Evolutionary conservation across 352 stramenopile genomes (phyloP).

Genomic region (Phytophthora pseudosyringae): DNA sequence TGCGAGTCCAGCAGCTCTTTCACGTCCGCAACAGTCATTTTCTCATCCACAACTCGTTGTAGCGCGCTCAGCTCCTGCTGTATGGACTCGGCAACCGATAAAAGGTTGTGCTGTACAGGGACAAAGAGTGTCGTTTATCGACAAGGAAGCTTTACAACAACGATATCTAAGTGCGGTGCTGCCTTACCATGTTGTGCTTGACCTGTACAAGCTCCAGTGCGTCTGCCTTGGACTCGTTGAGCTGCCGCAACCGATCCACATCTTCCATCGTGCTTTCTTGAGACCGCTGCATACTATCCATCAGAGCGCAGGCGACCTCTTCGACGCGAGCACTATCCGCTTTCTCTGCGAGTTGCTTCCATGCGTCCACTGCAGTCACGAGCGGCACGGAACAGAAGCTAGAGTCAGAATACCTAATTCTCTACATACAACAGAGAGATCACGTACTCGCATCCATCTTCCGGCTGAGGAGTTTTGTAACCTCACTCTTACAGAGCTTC

Average conservation of each 20-base stretch:
- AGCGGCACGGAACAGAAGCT: not conserved
- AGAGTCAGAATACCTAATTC: not conserved
- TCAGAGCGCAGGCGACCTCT: slow-evolving; percentile 33
- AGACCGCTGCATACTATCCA: slow-evolving; percentile 33
- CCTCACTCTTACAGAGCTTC: slow-evolving; percentile 39
- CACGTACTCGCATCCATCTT: slow-evolving; percentile 53
- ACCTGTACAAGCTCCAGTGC: slow-evolving; percentile 40
- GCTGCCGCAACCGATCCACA: slow-evolving; percentile 25
- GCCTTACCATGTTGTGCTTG: slow-evolving; percentile 51
- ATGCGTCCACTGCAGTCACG: slow-evolving; percentile 36
- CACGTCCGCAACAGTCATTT: slow-evolving; percentile 44
- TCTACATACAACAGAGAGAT: not conserved
- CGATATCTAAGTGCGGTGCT: not conserved
- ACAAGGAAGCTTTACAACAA: not conserved
- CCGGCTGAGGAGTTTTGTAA: slow-evolving; percentile 40
- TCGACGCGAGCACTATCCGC: slow-evolving; percentile 38
- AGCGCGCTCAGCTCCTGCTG: slow-evolving; percentile 44
- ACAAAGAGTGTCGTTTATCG: slow-evolving; percentile 1
- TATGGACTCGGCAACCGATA: slow-evolving; percentile 52
- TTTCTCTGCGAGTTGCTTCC: slow-evolving; percentile 50
- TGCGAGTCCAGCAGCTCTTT: slow-evolving; percentile 40
- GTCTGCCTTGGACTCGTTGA: slow-evolving; percentile 31
- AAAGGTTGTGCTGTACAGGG: slow-evolving; percentile 42
- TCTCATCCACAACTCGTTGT: slow-evolving; percentile 35
- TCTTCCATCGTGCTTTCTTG: slow-evolving; percentile 38